These are phyloP conservation scores for Penicillium psychrosexuale DNA, from an alignment of 2,329 filamentous ascomycete genomes.

Conservation along the genomic window DNA sequence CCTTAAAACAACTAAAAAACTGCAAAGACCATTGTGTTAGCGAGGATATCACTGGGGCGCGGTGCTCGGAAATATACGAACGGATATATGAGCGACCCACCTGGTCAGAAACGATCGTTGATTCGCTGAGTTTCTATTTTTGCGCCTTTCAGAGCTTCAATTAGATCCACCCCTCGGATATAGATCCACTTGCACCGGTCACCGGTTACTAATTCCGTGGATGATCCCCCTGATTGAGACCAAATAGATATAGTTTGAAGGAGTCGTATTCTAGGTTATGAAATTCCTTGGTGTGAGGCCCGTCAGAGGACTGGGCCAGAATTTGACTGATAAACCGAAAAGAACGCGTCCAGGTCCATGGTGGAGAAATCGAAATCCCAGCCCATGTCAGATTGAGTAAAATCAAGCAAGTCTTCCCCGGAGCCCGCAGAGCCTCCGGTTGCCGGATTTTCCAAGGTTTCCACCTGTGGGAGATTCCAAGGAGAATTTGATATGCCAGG, in stretches of 20 bases:
- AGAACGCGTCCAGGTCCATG: constrained; percentile 40
- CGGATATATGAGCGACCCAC: background rate
- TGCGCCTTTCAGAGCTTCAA: background rate
- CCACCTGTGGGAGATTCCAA: constrained; percentile 20
- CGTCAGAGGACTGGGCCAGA: constrained; percentile 9
- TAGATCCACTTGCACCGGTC: background rate
- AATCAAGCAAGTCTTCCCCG: constrained; percentile 35
- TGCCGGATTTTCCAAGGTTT: constrained; percentile 21
- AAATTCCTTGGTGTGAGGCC: background rate
- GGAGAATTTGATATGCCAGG: constrained; percentile 21
- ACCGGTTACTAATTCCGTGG: background rate
- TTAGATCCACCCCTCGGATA: background rate
- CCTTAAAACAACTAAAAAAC: background rate
- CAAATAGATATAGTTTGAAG: background rate
- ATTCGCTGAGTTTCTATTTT: background rate
- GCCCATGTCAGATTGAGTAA: constrained; percentile 38
- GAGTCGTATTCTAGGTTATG: background rate
- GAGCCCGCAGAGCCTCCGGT: constrained; percentile 24
- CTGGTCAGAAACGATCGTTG: background rate
- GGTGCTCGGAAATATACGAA: background rate
- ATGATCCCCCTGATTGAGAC: background rate
- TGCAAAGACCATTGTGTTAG: background rate
- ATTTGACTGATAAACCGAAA: constrained; percentile 33
- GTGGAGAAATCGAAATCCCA: constrained; percentile 43
- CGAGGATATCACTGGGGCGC: background rate